Conservation (phyloP, 495 filamentous ascomycete species). For the Aspergillus ellipticus region DNA sequence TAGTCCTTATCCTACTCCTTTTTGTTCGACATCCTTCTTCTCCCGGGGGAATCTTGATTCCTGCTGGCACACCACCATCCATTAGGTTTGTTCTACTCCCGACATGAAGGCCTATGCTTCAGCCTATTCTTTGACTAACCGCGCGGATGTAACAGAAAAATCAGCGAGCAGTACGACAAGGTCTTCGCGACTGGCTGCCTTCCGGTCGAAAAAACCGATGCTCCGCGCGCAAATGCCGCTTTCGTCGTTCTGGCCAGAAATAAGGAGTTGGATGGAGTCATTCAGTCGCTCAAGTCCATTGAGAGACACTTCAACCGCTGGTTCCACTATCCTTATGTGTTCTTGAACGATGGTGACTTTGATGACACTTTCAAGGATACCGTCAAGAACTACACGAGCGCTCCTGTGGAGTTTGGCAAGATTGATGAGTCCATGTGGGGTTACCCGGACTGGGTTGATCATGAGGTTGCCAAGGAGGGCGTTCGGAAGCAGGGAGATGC, state of each 20-base stretch:
- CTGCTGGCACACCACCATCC: constrained; percentile 81
- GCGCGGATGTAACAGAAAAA: constrained; percentile 61
- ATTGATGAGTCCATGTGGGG: constrained; percentile 93
- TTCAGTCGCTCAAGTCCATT: constrained; percentile 95
- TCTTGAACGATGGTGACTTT: constrained; percentile 97
- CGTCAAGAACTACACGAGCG: constrained; percentile 84
- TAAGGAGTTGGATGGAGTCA: constrained; percentile 92
- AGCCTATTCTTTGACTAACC: constrained; percentile 11
- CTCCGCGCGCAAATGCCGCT: constrained; percentile 81
- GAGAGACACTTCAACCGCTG: constrained; percentile 99
- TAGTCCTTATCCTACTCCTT: constrained; percentile 85
- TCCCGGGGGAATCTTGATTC: constrained; percentile 78
- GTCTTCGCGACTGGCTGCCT: constrained; percentile 91
- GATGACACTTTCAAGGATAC: constrained; percentile 86
- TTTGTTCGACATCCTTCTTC: constrained; percentile 87
- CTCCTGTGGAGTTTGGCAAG: constrained; percentile 86
- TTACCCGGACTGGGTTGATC: constrained; percentile 93
- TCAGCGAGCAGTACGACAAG: constrained; percentile 95
- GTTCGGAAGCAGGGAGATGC: constrained; percentile 93
- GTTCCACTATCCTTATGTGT: constrained; percentile 99
- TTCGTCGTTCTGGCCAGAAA: constrained; percentile 96
- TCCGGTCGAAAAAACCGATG: constrained; percentile 57
- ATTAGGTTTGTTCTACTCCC: constrained; percentile 65
- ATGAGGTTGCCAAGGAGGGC: constrained; percentile 89
- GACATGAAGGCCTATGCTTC: not conserved